Conservation (phyloP, 2,329 filamentous ascomycete genomes). For the Sporothrix luriei region DNA sequence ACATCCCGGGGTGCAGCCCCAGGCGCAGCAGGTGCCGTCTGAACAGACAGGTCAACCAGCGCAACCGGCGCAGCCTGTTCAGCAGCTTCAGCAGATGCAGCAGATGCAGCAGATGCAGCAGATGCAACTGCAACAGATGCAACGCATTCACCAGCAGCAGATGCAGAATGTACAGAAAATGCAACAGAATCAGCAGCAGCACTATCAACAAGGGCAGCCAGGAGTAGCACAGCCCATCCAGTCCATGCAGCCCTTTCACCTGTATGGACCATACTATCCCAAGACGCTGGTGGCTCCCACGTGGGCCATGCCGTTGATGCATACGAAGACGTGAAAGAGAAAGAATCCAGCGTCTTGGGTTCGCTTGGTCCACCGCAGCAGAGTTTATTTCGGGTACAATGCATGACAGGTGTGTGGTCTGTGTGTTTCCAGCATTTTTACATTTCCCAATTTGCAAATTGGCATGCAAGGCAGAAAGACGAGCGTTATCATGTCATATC, state of each 20-base stretch:
- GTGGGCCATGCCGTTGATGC: conserved; percentile 15
- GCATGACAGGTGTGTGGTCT: not conserved
- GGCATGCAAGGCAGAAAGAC: not conserved
- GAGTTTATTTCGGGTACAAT: not conserved
- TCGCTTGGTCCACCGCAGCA: not conserved
- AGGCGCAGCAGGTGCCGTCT: not conserved
- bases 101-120: not conserved
- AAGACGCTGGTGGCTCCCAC: not conserved
- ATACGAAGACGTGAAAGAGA: conserved; percentile 3
- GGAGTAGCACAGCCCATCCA: not conserved
- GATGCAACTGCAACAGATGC: not conserved
- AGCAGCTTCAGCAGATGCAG: not conserved
- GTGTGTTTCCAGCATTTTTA: not conserved
- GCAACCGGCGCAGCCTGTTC: not conserved
- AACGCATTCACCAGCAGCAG: not conserved
- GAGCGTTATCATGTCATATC: conserved; percentile 11
- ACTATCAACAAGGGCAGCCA: not conserved
- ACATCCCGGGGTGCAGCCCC: not conserved
- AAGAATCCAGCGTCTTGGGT: not conserved
- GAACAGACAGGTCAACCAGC: not conserved
- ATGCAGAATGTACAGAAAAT: not conserved
- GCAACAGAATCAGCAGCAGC: not conserved
- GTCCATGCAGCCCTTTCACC: not conserved
- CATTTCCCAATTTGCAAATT: not conserved
- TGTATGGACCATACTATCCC: not conserved